Base-by-base conservation (phyloP, 345 rosid species). In the Gossypium longicalyx region DNA sequence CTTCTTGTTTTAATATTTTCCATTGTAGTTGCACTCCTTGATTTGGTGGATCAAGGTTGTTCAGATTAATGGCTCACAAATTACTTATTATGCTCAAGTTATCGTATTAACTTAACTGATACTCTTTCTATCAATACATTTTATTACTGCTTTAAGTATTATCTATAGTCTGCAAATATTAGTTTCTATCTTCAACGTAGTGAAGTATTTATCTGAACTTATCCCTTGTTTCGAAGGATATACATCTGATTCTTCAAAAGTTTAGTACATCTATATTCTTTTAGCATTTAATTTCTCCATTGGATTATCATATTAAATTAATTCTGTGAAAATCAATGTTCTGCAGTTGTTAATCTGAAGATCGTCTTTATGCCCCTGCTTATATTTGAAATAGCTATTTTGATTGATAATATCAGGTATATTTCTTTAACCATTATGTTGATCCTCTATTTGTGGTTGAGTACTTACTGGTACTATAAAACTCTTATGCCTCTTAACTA, bases 381-480 rank as follows among this genome's bases (percentile, higher is more conserved):
- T 83, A 91, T 83, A 23, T 87, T 90, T 52, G 89, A 90, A 86
- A 74, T 83, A 41, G 87, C 94, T 62, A 83, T 92, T 79, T 84
- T 94, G 82, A 76, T 90, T 22, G 98, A 94, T 73, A 94, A 94
- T 79, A 85, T 92, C 90, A 90, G 98, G 98, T 92, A 90, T 43
- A 5, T 72, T 77, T 57, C 71, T 76, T 57, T 34, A 9, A 25
- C 52, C 58, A 4, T 7, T 74, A 49, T 43, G 51, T 19, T 64
- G 41, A 13, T 71, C 15, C 27, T 57, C n/a, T 25, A 29, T 59
- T 67, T 68, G 22, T 70, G 44, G 44, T 61, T 15, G 66, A 62
- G 47, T 34, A 34, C 67, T 62, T 62, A 9, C 16, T 62, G 64
- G 47, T 34, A 8, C 7, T 34, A 62, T 62, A 17, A 4, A 62